Base-by-base conservation (phyloP, 768 basidiomycete species). In the Polyporus arcularius region DNA sequence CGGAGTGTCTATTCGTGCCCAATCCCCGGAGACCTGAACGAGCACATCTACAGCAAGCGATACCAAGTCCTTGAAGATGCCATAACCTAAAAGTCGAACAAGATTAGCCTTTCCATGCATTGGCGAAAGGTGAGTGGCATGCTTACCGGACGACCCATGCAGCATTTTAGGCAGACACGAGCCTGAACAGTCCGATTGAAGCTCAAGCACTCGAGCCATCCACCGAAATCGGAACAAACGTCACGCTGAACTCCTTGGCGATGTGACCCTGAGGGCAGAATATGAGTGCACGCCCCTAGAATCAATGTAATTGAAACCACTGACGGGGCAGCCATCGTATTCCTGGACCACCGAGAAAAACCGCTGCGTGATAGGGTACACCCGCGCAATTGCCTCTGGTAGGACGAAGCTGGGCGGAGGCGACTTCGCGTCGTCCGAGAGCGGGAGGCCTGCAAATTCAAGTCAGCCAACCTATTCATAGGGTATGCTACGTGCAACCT, bases 261-360 rank as follows among this genome's bases (percentile, higher is more conserved):
- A 67, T 53, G 41, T 65, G 31, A 4, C 63, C 63, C 66, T 67
- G 43, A 31, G 45, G 16, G 15, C 16, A 11, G 26, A 3, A 14
- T 7, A 39, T 52, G 11, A 53, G 47, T 41, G 11, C 11, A 16
- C 15, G 26, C 14, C 2, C 41, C 18, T 31, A 40, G 4, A 35
- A 18, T 14, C 31, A 35, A 26, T 26, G n/a, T n/a, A n/a, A n/a
- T n/a, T n/a, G n/a, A n/a, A n/a, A n/a, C n/a, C n/a, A n/a, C 61
- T 46, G 26, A 65, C 67, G 9, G 67, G 67, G 26, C 67, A 67
- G 16, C 57, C 57, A 6, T 53, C 40, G 48, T 60, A 67, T 38
- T 60, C 62, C 53, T 67, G 64, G 1, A 67, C 21, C 10, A 67
- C 62, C 0, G 62, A 26, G 35, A 67, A 31, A 35, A 58, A 65